Evolutionary conservation across 139 green algal genomes (phyloP), one percentile per base, ranked within the genome.

Genomic region (Chlorokybus atmophyticus): DNA sequence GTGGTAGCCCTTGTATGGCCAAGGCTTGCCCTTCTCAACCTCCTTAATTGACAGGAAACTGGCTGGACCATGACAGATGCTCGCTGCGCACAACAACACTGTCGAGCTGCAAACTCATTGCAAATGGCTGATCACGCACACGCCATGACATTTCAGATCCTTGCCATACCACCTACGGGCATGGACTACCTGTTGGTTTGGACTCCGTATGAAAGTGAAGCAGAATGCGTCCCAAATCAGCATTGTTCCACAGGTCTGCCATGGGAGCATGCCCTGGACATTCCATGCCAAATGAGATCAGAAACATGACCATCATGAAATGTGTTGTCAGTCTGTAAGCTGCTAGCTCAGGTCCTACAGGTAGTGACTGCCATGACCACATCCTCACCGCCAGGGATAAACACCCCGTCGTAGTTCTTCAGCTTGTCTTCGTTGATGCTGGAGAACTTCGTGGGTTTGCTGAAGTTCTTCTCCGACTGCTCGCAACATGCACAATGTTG

Each of bases 151-250:
- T n/a, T n/a, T n/a, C n/a, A n/a, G n/a, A n/a, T n/a, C n/a, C n/a
- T n/a, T n/a, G n/a, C n/a, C n/a, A n/a, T n/a, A n/a, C n/a, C n/a
- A n/a, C n/a, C n/a, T n/a, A n/a, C n/a, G n/a, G n/a, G n/a, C n/a
- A n/a, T n/a, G n/a, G n/a, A n/a, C n/a, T 7, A 64, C 56, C 56
- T 31, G 56, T 64, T 23, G 56, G 56, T 41, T 64, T 64, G 40
- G 6, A 41, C 5, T 23, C 3, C 4, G 56, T 47, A 31, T 64
- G 56, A 41, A 64, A 64, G 56, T 64, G 56, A 8, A 64, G 8
- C 23, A 64, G 56, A 29, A 64, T 64, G 56, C 56, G 56, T n/a
- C 56, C 56, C 4, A 64, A 41, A 28, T 64, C 41, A 3, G 5
- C n/a, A 24, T 64, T 41, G n/a, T 64, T 57, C 56, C 56, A 64